Conservation (phyloP, 1,284 basidiomycete species). For the Sporisorium graminicola region DNA sequence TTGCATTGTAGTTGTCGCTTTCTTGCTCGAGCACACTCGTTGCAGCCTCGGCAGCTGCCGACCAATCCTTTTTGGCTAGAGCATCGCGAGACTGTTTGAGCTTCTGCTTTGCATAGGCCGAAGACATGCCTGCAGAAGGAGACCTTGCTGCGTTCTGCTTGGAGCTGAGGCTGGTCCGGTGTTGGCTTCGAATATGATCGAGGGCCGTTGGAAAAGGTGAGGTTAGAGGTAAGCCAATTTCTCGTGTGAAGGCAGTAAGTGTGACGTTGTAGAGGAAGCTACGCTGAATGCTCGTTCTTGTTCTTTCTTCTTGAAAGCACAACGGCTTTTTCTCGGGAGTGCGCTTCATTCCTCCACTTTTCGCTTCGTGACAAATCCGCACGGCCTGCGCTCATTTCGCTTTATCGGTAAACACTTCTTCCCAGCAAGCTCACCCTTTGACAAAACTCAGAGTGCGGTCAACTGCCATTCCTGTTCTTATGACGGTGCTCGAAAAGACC, state of each 20-base stretch:
- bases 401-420: background rate
- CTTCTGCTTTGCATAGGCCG: conserved; percentile 57
- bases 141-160: background rate
- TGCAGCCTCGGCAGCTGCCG: conserved; percentile 45
- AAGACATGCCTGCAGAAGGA: conserved; percentile 32
- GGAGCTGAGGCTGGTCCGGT: background rate
- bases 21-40: conserved; percentile 58
- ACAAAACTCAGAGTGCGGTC: background rate
- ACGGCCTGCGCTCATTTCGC: background rate
- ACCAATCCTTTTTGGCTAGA: conserved; percentile 57
- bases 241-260: background rate
- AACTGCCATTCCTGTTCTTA: background rate
- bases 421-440: background rate
- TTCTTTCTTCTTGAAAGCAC: conserved; percentile 26
- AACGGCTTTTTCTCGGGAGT: background rate
- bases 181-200: background rate
- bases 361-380: background rate
- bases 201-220: background rate
- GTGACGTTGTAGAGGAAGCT: conserved; percentile 2
- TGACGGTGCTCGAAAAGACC: background rate
- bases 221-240: background rate
- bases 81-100: conserved; percentile 62
- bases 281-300: background rate
- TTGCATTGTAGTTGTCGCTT: conserved; percentile 67
- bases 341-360: conserved; percentile 29